Conservation (phyloP, 768 basidiomycete species). For the Mycena rosella region DNA sequence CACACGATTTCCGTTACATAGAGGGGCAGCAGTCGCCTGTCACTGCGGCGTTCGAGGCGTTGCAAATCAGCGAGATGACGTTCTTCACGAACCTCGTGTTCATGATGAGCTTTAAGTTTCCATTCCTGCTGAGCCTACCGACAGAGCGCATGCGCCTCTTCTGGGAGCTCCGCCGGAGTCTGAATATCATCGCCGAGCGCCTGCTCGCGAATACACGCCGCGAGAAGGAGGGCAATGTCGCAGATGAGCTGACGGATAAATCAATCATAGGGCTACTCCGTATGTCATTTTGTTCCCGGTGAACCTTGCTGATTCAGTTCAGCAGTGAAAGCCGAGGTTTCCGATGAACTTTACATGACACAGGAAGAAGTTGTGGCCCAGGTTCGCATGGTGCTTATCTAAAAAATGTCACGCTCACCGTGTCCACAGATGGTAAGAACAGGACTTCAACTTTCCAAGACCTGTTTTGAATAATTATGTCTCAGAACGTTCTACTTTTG, state of each 20-base stretch:
- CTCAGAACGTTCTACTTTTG: slow-evolving; percentile 51
- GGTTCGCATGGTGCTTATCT: slow-evolving; percentile 33
- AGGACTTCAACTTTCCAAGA: no score
- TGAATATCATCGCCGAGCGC: slow-evolving; percentile 49
- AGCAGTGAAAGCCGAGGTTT: slow-evolving; percentile 53
- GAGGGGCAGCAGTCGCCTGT: slow-evolving; percentile 42
- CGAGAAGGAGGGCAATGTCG: slow-evolving; percentile 45
- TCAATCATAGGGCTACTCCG: slow-evolving; percentile 55
- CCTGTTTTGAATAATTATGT: background rate
- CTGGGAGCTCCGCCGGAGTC: slow-evolving; percentile 42
- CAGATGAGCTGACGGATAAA: slow-evolving; percentile 45
- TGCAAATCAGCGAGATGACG: slow-evolving; percentile 7
- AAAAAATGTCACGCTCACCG: slow-evolving; percentile 8
- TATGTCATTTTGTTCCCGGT: slow-evolving; percentile 31
- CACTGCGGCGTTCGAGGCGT: slow-evolving; percentile 27
- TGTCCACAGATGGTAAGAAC: slow-evolving; percentile 23
- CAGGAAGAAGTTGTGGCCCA: slow-evolving; percentile 59
- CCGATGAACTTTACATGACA: slow-evolving; percentile 47
- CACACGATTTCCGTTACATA: slow-evolving; percentile 58
- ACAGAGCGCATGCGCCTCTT: slow-evolving; percentile 42
- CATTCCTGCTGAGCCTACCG: slow-evolving; percentile 48
- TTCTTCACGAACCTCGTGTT: slow-evolving; percentile 30
- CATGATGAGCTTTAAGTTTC: slow-evolving; percentile 45
- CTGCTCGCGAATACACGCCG: slow-evolving; percentile 48
- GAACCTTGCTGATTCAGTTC: background rate